These are phyloP conservation scores for Yamadazyma takamatsuzukensis DNA, from an alignment of 805 yeast species.

Conservation along the genomic window DNA sequence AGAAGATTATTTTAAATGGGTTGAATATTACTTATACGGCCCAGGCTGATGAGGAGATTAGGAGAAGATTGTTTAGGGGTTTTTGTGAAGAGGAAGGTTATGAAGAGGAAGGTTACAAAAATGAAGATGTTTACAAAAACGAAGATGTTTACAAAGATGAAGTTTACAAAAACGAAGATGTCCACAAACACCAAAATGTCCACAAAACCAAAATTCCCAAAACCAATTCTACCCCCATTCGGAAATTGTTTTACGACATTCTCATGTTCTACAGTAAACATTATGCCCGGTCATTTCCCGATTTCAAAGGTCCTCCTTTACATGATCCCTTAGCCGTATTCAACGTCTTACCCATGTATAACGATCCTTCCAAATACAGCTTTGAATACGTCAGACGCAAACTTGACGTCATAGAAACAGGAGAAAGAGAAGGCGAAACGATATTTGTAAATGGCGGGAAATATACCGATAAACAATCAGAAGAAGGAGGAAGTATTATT, in stretches of 20 bases:
- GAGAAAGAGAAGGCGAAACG: conserved; percentile 30
- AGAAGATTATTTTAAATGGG: conserved; percentile 56
- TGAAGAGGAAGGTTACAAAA: no score
- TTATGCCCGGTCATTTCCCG: conserved; percentile 8
- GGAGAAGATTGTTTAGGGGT: conserved; percentile 21
- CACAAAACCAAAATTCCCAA: conserved; percentile 8
- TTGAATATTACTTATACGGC: conserved; percentile 70
- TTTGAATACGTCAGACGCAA: conserved; percentile 24
- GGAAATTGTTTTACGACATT: conserved; percentile 29
- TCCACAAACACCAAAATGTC: conserved; percentile 18
- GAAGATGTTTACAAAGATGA: no score
- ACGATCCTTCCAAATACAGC: conserved; percentile 12
- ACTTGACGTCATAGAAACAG: conserved; percentile 22
- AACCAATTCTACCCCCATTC: conserved; percentile 44
- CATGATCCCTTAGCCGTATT: conserved; percentile 78
- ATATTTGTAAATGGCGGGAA: conserved; percentile 9
- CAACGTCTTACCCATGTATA: conserved; percentile 46
- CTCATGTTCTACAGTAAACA: conserved; percentile 18
- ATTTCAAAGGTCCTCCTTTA: conserved; percentile 59
- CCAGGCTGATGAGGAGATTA: conserved; percentile 35
- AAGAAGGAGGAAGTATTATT: conserved; percentile 16
- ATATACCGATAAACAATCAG: conserved; percentile 10
- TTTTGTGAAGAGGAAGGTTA: no score
- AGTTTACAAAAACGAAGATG: conserved; percentile 17
- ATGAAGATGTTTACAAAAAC: no score